phyloP scores from a whole-genome alignment of 2,329 filamentous ascomycete species.

The Plectosphaerella plurivora region DNA sequence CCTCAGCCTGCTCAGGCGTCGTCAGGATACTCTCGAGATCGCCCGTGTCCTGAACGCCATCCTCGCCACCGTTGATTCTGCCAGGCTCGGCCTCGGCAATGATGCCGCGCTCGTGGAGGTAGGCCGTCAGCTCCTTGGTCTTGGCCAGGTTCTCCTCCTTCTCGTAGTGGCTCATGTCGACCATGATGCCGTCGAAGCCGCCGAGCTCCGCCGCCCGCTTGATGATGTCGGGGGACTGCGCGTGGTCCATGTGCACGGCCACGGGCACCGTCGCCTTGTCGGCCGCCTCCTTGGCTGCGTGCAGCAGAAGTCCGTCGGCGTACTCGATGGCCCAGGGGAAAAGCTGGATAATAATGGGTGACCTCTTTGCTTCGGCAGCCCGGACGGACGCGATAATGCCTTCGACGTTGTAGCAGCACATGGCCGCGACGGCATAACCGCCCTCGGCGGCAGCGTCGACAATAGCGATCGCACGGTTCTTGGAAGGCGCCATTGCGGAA shows the following conservation, averaged over 20 bases:
- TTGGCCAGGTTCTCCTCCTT: slow-evolving; percentile 63
- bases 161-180: slow-evolving; percentile 72
- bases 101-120: slow-evolving; percentile 59
- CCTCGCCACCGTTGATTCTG: slow-evolving; percentile 60
- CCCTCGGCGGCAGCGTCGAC: slow-evolving; percentile 8
- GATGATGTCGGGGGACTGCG: slow-evolving; percentile 56
- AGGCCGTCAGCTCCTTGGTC: slow-evolving; percentile 56
- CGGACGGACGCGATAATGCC: slow-evolving; percentile 63
- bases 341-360: slow-evolving; percentile 64
- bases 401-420: slow-evolving; percentile 59
- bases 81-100: slow-evolving; percentile 66
- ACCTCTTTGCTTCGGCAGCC: slow-evolving; percentile 62
- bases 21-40: slow-evolving; percentile 51
- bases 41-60: slow-evolving; percentile 61
- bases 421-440: slow-evolving; percentile 4
- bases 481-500: background rate
- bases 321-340: slow-evolving; percentile 69
- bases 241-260: slow-evolving; percentile 63
- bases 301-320: slow-evolving; percentile 48
- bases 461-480: slow-evolving; percentile 3
- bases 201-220: slow-evolving; percentile 50
- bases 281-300: slow-evolving; percentile 51
- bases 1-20: slow-evolving; percentile 62
- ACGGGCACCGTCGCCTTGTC: slow-evolving; percentile 52
- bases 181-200: slow-evolving; percentile 69